Percentiles rank a stretch among this genome's conserved stretches.
phyloP scores from a whole-genome alignment of 495 filamentous ascomycete genomes.

The Penicillium paxilli region DNA sequence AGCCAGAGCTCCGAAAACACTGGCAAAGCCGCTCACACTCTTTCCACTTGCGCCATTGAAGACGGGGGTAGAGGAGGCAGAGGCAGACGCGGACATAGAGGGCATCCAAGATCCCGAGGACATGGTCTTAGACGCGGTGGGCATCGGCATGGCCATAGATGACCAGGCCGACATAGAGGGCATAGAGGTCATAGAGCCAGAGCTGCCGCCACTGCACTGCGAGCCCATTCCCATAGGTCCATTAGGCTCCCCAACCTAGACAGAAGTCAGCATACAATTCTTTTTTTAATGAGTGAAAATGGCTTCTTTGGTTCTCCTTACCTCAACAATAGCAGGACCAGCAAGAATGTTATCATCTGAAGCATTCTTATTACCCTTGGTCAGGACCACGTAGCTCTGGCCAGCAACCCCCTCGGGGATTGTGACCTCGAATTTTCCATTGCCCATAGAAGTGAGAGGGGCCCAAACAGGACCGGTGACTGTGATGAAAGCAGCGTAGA shows the following conservation, averaged over 20 bases:
- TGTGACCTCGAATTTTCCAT: conserved; percentile 29
- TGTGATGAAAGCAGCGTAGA: conserved; percentile 37
- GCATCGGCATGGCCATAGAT: too few relatives aligned
- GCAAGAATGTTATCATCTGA: conserved; percentile 27
- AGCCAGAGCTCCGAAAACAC: not conserved
- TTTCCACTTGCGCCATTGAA: conserved; percentile 5
- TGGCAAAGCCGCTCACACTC: not conserved
- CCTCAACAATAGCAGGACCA: conserved; percentile 32
- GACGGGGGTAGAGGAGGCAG: conserved; percentile 21
- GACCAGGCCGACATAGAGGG: too few relatives aligned
- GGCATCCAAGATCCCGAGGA: conserved; percentile 13
- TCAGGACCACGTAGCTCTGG: conserved; percentile 36
- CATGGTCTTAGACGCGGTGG: too few relatives aligned
- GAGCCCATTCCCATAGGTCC: too few relatives aligned
- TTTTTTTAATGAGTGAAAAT: not conserved
- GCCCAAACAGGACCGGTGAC: conserved; percentile 38
- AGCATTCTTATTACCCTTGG: conserved; percentile 10
- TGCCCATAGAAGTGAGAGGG: conserved; percentile 18
- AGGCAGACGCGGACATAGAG: conserved; percentile 22
- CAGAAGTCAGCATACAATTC: too few relatives aligned
- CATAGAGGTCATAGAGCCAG: too few relatives aligned
- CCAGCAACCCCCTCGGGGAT: conserved; percentile 33
- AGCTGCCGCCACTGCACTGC: too few relatives aligned
- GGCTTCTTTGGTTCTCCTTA: conserved; percentile 8
- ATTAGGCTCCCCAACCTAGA: too few relatives aligned